Conservation (phyloP, 345 rosid species). For the Lepidium aucheri region DNA sequence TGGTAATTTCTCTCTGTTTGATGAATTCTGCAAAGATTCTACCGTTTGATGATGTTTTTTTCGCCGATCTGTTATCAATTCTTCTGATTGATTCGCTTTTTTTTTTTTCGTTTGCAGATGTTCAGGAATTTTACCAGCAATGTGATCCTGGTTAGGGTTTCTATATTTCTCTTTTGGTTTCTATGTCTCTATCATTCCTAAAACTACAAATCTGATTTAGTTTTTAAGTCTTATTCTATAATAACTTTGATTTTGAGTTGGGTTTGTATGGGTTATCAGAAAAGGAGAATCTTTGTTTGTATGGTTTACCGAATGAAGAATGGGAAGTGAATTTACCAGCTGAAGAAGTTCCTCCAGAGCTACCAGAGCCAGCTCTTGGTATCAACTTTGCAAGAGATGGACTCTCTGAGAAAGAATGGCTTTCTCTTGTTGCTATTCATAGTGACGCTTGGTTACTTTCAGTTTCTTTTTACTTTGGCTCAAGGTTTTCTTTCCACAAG, state of each 20-base stretch:
- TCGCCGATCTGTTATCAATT: constrained; percentile 10
- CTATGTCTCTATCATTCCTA: not conserved
- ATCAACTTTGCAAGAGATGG: constrained; percentile 87
- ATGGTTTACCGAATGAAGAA: constrained; percentile 61
- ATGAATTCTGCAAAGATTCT: not conserved
- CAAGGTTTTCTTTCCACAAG: constrained; percentile 60
- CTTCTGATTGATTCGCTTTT: not conserved
- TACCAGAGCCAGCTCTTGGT: constrained; percentile 85
- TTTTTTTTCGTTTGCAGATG: constrained; percentile 38
- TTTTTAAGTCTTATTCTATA: not conserved
- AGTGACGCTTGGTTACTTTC: constrained; percentile 76
- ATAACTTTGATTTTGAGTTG: not conserved
- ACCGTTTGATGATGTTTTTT: not conserved
- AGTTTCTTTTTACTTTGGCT: constrained; percentile 78
- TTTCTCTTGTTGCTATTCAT: constrained; percentile 73
- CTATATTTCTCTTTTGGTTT: not conserved
- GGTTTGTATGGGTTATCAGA: constrained; percentile 27
- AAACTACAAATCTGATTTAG: not conserved
- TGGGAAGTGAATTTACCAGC: constrained; percentile 86
- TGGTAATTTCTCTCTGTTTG: constrained; percentile 28
- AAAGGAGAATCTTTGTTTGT: constrained; percentile 82
- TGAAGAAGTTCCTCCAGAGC: constrained; percentile 87
- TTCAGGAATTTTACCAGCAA: constrained; percentile 57
- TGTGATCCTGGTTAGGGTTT: constrained; percentile 81
- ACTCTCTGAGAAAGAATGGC: constrained; percentile 74